phyloP scores from a whole-genome alignment of 176 grass and related monocot species.

The Eremochloa ophiuroides region DNA sequence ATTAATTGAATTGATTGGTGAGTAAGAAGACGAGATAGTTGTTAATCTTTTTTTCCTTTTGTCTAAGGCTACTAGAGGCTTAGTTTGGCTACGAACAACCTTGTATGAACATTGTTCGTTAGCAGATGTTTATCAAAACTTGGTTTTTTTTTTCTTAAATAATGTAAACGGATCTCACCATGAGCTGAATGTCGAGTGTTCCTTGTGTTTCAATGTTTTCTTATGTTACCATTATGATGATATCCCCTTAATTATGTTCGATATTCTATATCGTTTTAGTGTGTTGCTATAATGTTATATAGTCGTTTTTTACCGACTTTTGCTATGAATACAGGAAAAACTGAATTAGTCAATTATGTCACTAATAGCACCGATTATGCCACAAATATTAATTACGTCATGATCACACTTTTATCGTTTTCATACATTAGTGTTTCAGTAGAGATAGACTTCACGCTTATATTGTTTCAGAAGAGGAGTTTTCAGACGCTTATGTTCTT shows the following conservation, averaged over 20 bases:
- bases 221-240: neutral
- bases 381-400: no score
- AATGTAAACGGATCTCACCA: neutral
- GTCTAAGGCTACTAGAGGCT: neutral
- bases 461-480: no score
- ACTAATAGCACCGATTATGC: no score
- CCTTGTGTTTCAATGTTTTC: neutral
- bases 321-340: no score
- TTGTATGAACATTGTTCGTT: neutral
- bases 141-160: neutral
- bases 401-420: no score
- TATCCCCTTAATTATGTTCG: neutral
- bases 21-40: neutral
- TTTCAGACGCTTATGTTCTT: no score
- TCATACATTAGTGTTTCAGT: no score
- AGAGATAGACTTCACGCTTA: no score
- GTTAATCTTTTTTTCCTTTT: neutral
- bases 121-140: neutral
- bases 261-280: neutral
- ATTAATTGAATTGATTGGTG: neutral
- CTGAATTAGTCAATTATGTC: no score
- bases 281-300: no score
- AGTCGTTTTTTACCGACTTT: no score
- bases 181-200: neutral
- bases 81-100: neutral